Conservation (phyloP, 2,329 filamentous ascomycete species). For the Leptodontidium sp. region DNA sequence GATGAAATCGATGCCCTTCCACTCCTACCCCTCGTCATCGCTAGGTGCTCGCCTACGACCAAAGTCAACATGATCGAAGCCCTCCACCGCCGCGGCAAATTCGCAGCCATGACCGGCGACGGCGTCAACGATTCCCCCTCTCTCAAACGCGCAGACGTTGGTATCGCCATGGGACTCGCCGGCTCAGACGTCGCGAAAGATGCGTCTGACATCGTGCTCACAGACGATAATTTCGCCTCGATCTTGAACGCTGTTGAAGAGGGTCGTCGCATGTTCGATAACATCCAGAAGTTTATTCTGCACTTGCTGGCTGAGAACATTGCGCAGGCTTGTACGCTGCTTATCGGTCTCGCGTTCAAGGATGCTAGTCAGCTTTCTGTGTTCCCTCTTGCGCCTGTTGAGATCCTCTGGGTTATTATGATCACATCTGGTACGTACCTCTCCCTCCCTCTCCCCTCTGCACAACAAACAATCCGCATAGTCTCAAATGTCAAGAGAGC, state of each 20-base stretch:
- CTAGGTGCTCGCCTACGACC: slow-evolving; percentile 83
- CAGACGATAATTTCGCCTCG: slow-evolving; percentile 78
- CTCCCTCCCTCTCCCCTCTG: slow-evolving; percentile 44
- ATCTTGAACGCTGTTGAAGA: slow-evolving; percentile 77
- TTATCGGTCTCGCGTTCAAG: slow-evolving; percentile 84
- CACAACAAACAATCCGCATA: too few species aligned
- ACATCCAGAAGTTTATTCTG: slow-evolving; percentile 75
- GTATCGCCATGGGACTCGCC: slow-evolving; percentile 67
- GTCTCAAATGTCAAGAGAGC: too few species aligned
- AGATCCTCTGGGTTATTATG: slow-evolving; percentile 96
- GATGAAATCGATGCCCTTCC: slow-evolving; percentile 80
- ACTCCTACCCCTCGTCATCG: slow-evolving; percentile 81
- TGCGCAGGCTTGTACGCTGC: slow-evolving; percentile 81
- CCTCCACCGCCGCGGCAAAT: slow-evolving; percentile 77
- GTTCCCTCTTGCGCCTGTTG: slow-evolving; percentile 84
- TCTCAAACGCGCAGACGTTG: slow-evolving; percentile 72
- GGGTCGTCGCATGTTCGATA: slow-evolving; percentile 79
- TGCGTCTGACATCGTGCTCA: slow-evolving; percentile 66
- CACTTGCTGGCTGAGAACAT: slow-evolving; percentile 77
- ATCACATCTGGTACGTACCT: slow-evolving; percentile 66
- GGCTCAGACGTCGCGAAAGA: slow-evolving; percentile 68
- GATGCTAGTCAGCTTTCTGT: slow-evolving; percentile 76
- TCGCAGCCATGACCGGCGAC: slow-evolving; percentile 60
- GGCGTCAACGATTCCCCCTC: slow-evolving; percentile 60
- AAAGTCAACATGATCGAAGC: slow-evolving; percentile 94